phyloP scores from a whole-genome alignment of 768 basidiomycete genomes.

The Amanita inopinata region DNA sequence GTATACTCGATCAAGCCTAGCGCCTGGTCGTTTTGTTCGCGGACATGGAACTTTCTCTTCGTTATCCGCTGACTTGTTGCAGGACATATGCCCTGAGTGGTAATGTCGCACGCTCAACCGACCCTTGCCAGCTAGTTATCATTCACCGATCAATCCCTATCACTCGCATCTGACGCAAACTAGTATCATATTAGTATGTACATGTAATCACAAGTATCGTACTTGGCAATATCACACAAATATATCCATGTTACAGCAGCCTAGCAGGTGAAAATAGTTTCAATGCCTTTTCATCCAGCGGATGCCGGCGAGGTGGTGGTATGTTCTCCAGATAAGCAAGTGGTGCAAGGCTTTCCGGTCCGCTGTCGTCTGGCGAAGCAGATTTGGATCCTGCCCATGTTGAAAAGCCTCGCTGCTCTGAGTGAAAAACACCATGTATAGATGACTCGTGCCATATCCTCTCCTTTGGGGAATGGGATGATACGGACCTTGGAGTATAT shows the following conservation, averaged over 20 bases:
- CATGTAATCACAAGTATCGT: not conserved
- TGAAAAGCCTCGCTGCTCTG: not conserved
- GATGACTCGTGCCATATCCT: conserved; percentile 7
- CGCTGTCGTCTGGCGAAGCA: conserved; percentile 14
- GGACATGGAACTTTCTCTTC: conserved; percentile 5
- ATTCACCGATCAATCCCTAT: conserved; percentile 6
- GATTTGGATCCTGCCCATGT: conserved; percentile 1
- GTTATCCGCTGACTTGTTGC: not conserved
- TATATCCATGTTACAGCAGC: conserved; percentile 11
- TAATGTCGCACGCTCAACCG: conserved; percentile 3
- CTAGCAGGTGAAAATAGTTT: conserved; percentile 26
- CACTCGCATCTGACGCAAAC: conserved; percentile 3
- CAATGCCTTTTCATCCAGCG: conserved; percentile 45
- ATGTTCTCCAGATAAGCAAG: conserved; percentile 59
- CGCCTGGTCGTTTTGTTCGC: not conserved
- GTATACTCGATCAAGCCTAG: conserved; percentile 5
- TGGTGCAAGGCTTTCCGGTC: conserved; percentile 41
- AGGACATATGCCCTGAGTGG: not conserved
- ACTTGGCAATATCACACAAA: not conserved
- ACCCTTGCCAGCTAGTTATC: conserved; percentile 6
- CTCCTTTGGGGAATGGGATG: conserved; percentile 12
- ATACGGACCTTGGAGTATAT: conserved; percentile 24
- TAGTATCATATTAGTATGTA: conserved; percentile 10
- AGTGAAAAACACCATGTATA: not conserved
- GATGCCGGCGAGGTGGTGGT: conserved; percentile 56